Conservation (phyloP, 73 alveolate species). For the Stentor roeselii region DNA sequence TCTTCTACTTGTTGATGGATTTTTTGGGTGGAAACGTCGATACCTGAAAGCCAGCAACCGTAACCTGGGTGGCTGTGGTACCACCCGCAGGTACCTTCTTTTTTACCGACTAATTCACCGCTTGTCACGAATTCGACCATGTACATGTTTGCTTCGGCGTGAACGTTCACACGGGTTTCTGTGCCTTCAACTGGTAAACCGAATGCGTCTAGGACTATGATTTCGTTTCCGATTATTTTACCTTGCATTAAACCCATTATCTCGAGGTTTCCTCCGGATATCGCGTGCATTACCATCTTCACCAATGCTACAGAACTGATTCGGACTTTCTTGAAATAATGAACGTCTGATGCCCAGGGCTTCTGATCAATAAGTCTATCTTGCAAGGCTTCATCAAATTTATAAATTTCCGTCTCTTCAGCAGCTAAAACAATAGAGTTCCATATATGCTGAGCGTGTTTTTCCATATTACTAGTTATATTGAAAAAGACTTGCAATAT, state of each 20-base stretch:
- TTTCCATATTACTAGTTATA: not conserved
- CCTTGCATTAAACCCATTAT: constrained; percentile 98
- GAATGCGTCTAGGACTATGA: constrained; percentile 92
- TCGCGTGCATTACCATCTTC: constrained; percentile 94
- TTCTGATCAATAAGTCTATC: constrained; percentile 36
- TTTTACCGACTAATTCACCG: constrained; percentile 78
- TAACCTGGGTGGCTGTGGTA: constrained; percentile 99
- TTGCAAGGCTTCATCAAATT: constrained; percentile 45
- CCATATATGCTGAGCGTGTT: not conserved
- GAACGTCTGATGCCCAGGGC: constrained; percentile 57
- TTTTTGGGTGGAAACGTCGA: constrained; percentile 89
- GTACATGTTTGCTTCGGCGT: constrained; percentile 84
- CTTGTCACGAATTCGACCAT: constrained; percentile 64
- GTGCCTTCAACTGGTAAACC: constrained; percentile 95
- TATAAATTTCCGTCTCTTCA: constrained; percentile 27
- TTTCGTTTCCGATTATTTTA: constrained; percentile 73
- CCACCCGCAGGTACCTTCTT: constrained; percentile 82
- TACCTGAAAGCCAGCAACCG: constrained; percentile 98
- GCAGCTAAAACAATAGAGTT: constrained; percentile 20
- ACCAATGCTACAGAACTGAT: constrained; percentile 85
- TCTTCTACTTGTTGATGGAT: constrained; percentile 84
- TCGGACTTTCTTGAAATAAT: constrained; percentile 72
- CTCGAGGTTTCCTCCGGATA: constrained; percentile 81
- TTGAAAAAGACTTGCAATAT: too few relatives aligned
- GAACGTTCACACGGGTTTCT: constrained; percentile 90